These are phyloP conservation scores for Microglena sp. DNA, from an alignment of 139 green algal genomes.

Conservation along the genomic window DNA sequence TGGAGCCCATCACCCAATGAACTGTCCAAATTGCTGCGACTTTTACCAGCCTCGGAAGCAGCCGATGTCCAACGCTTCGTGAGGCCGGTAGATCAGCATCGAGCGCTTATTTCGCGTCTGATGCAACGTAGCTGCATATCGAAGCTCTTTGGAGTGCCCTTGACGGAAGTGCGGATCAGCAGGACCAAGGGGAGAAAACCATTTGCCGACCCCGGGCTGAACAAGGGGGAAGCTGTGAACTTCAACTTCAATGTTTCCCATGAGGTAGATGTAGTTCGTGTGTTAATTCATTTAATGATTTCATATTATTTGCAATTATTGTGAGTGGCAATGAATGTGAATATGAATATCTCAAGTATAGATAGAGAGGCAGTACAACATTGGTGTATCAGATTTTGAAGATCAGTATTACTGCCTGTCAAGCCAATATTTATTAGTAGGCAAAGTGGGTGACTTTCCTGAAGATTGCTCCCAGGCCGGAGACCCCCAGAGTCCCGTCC, in stretches of 20 bases:
- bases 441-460: no score
- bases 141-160: slow-evolving; percentile 9
- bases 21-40: slow-evolving; percentile 6
- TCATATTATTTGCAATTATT: not conserved
- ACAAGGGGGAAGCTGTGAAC: not conserved
- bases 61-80: slow-evolving; percentile 6
- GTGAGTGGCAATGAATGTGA: no score
- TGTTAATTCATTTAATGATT: slow-evolving; percentile 5
- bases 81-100: slow-evolving; percentile 23
- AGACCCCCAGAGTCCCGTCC: no score
- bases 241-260: slow-evolving; percentile 34
- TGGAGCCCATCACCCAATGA: slow-evolving; percentile 12
- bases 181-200: slow-evolving; percentile 48
- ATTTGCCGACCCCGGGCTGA: slow-evolving; percentile 17
- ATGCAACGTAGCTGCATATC: slow-evolving; percentile 16
- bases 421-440: no score
- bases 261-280: slow-evolving; percentile 13
- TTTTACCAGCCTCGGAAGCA: slow-evolving; percentile 6
- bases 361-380: no score
- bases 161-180: slow-evolving; percentile 26
- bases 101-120: slow-evolving; percentile 30
- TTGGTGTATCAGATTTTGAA: no score
- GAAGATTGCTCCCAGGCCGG: no score
- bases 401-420: no score
- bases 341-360: no score